Evolutionary conservation across 768 basidiomycete genomes (phyloP).

Genomic region (Mrakia hoshinonis): DNA sequence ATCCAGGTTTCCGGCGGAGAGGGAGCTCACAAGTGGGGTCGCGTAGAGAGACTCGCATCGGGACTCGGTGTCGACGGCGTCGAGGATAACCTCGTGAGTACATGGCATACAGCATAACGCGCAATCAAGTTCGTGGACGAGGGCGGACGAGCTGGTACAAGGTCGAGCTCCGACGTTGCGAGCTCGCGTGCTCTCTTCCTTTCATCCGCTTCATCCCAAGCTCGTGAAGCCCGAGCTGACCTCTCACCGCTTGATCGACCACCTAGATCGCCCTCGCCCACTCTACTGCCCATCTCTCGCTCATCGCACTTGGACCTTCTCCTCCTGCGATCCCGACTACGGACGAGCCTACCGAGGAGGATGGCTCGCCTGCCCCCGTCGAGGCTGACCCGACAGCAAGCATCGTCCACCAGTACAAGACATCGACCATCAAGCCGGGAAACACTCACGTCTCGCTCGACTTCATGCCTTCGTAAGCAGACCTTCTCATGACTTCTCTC

Average conservation of each 20-base stretch:
- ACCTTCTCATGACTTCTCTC: neutral
- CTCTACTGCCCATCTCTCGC: conserved; percentile 20
- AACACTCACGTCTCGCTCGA: conserved; percentile 2
- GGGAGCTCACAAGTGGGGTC: conserved; percentile 8
- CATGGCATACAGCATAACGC: no score
- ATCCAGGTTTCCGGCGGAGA: neutral
- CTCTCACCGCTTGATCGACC: no score
- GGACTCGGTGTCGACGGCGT: neutral
- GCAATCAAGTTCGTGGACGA: no score
- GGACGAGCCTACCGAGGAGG: neutral
- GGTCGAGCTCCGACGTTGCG: neutral
- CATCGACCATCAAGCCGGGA: conserved; percentile 15
- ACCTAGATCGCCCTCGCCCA: conserved; percentile 26
- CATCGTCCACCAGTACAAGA: conserved; percentile 12
- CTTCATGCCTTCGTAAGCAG: conserved; percentile 3
- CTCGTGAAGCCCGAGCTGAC: neutral
- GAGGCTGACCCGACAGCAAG: neutral
- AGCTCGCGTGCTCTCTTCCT: neutral
- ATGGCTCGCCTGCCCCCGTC: neutral
- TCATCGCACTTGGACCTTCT: conserved; percentile 3
- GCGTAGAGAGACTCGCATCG: neutral
- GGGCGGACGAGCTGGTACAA: neutral
- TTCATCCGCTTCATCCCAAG: neutral
- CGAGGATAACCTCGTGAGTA: neutral
- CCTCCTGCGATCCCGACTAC: neutral